Evolutionary conservation across 768 basidiomycete species (phyloP), one percentile per base, ranked within the genome.

Genomic region (Cantharellus cinnabarinus): DNA sequence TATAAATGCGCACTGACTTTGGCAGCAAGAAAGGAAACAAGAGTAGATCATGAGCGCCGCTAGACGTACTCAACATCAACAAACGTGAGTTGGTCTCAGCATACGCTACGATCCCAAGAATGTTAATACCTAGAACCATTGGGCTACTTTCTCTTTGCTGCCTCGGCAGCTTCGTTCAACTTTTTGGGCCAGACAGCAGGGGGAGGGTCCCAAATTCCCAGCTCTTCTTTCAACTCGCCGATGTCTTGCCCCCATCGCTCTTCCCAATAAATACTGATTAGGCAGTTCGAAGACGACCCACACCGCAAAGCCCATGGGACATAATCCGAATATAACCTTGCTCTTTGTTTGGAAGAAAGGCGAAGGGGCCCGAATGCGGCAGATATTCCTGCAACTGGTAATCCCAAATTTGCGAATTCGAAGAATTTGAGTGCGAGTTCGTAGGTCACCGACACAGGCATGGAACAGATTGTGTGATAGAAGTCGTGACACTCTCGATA

Each of bases 401-500:
- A 76, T 10, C 85, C 82, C 65, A 95, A 76, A 70, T 99, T 97
- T 38, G 86, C 79, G 60, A 93, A 85, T 69, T 98, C 95, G 65
- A 98, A 90, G 64, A 80, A 83, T 68, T 99, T 99, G 69, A 98
- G 79, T 1, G 90, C 89, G 39, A 99, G 77, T 68, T 99, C 95
- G 53, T 85, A 88, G 60, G 85, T 79, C 66, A 94, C 85, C 62
- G 82, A 83, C 60, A 97, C 89, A 0, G 90, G 91, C 4, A 98
- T 76, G 64, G 80, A 80, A 72, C 81, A 82, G 61, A 98, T 77
- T 66, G 87, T 88, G 67, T 99, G 95, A 67, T 97, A 95, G 64
- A 98, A 84, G 71, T 99, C 94, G 70, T 99, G 95, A 63, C 86
- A 94, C 72, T 99, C 93, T 35, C 94, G 83, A 69, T 98, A 99